These are phyloP conservation scores for Rhodotorula taiwanensis DNA, from an alignment of 768 basidiomycete species.

Conservation along the genomic window DNA sequence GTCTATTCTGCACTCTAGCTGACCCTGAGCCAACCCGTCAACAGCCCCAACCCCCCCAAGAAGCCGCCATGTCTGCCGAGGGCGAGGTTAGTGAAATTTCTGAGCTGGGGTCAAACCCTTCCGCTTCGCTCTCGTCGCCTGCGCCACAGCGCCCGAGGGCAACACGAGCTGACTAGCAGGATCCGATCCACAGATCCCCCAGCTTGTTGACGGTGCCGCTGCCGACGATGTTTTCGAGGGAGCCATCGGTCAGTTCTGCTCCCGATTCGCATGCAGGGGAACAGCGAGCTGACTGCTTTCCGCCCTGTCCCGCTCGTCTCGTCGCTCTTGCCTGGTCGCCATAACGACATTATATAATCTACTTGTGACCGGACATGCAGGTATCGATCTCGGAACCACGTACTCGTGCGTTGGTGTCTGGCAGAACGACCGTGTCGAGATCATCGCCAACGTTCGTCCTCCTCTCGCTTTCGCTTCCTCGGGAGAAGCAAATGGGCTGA, in stretches of 20 bases:
- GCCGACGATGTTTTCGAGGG: slow-evolving; percentile 75
- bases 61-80: slow-evolving; percentile 27
- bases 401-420: slow-evolving; percentile 99
- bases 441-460: slow-evolving; percentile 54
- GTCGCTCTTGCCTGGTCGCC: no score
- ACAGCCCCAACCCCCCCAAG: background rate
- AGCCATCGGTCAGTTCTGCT: slow-evolving; percentile 62
- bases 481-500: background rate
- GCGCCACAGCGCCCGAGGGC: background rate
- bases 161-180: no score
- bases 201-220: slow-evolving; percentile 57
- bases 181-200: slow-evolving; percentile 27
- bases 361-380: no score
- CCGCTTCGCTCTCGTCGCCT: background rate
- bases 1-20: background rate
- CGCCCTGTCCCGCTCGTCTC: background rate
- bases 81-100: slow-evolving; percentile 30
- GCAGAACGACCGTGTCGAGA: slow-evolving; percentile 99
- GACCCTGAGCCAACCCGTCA: background rate
- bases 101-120: no score
- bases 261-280: no score
- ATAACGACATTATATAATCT: no score
- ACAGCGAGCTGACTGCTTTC: background rate
- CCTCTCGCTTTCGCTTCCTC: background rate
- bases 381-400: slow-evolving; percentile 50